These are phyloP conservation scores for Theobroma grandiflorum DNA, from an alignment of 441 rosid genomes.

Conservation along the genomic window DNA sequence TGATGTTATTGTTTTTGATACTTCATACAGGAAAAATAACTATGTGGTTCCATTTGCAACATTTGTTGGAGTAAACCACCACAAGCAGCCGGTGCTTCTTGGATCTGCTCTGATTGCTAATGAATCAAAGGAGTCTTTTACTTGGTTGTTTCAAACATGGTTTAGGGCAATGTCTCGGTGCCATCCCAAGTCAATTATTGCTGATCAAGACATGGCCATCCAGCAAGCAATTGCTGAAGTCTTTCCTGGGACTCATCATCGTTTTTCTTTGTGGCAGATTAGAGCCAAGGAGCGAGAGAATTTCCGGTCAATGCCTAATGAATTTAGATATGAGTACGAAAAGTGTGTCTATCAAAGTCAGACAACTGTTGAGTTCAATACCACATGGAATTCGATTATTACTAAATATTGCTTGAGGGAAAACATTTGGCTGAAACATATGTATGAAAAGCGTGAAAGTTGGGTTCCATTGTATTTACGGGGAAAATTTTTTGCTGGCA, in stretches of 20 bases:
- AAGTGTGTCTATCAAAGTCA: conserved; percentile 75
- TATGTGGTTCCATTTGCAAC: conserved; percentile 79
- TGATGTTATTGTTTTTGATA: conserved; percentile 73
- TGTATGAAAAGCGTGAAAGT: conserved; percentile 72
- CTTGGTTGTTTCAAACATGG: conserved; percentile 91
- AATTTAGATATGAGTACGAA: conserved; percentile 75
- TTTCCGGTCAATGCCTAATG: conserved; percentile 60
- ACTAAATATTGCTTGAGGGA: conserved; percentile 68
- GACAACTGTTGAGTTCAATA: conserved; percentile 66
- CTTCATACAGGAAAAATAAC: conserved; percentile 68
- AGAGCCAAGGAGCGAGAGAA: conserved; percentile 65
- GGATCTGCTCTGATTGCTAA: conserved; percentile 80
- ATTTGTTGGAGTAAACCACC: conserved; percentile 85
- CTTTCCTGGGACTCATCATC: conserved; percentile 78
- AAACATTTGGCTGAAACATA: conserved; percentile 72
- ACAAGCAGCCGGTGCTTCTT: conserved; percentile 83
- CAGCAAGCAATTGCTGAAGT: conserved; percentile 69
- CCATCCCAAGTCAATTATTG: conserved; percentile 72
- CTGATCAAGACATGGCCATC: conserved; percentile 82
- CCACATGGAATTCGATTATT: conserved; percentile 69
- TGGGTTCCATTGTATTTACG: conserved; percentile 83
- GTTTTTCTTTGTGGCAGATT: conserved; percentile 80
- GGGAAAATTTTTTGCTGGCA: conserved; percentile 81
- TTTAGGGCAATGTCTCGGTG: conserved; percentile 73
- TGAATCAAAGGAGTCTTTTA: conserved; percentile 69